Evolutionary conservation across 768 basidiomycete species (phyloP).

Genomic region (Pisolithus marmoratus): DNA sequence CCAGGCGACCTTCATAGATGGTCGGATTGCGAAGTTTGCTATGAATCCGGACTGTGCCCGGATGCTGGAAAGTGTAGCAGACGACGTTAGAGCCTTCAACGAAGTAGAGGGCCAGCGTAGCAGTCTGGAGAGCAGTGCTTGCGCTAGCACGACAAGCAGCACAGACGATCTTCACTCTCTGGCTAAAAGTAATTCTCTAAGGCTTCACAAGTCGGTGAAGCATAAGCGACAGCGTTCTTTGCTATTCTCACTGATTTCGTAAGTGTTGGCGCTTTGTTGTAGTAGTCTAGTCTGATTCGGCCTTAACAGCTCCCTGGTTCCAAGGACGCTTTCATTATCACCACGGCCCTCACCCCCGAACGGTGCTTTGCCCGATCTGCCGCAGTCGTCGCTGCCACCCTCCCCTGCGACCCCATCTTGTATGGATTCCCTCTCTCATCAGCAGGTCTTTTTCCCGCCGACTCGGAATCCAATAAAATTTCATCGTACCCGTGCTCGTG

Average conservation of each 20-base stretch:
- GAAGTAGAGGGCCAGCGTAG: conserved; percentile 28
- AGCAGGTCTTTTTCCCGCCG: conserved; percentile 4
- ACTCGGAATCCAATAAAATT: conserved; percentile 27
- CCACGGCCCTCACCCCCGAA: conserved; percentile 16
- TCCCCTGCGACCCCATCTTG: conserved; percentile 19
- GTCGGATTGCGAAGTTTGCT: conserved; percentile 43
- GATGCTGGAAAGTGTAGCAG: conserved; percentile 45
- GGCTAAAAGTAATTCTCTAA: conserved; percentile 12
- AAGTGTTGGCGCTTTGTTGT: conserved; percentile 11
- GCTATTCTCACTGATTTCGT: conserved; percentile 65
- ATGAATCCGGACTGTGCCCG: conserved; percentile 36
- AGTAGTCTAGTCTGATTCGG: conserved; percentile 5
- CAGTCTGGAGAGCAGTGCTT: conserved; percentile 27
- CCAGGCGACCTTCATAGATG: conserved; percentile 54
- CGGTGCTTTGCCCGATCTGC: conserved; percentile 15
- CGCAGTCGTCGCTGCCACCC: conserved; percentile 24
- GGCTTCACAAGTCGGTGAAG: conserved; percentile 33
- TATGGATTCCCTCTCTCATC: conserved; percentile 22
- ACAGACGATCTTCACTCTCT: conserved; percentile 11
- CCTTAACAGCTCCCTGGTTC: conserved; percentile 22
- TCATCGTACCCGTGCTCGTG: conserved; percentile 59
- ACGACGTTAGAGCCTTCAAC: conserved; percentile 45
- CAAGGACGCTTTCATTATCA: conserved; percentile 26
- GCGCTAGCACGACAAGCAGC: conserved; percentile 12
- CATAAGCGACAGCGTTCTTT: conserved; percentile 71